Percentiles rank a stretch among this genome's conserved stretches.
Evolutionary conservation across 2,329 filamentous ascomycete genomes (phyloP).

Genomic region (Ophiocordyceps sinensis): DNA sequence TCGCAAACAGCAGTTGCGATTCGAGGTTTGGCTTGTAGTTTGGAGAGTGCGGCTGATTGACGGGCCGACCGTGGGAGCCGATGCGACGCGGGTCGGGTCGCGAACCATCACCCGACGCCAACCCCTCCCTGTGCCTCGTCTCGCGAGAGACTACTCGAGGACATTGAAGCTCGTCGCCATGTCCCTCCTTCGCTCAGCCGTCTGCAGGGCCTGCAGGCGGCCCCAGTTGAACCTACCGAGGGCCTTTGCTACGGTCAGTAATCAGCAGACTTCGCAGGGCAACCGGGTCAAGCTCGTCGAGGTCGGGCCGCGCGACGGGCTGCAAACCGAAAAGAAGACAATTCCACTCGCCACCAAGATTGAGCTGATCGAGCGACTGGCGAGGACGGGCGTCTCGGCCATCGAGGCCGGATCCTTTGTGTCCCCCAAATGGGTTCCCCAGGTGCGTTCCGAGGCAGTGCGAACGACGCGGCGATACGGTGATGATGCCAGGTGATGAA

Average conservation of each 20-base stretch:
- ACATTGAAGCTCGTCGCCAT: constrained; percentile 10
- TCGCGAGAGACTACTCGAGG: not conserved
- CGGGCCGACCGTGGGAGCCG: constrained; percentile 10
- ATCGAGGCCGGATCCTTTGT: constrained; percentile 80
- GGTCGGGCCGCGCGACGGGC: constrained; percentile 72
- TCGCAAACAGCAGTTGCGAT: no score
- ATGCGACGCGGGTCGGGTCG: constrained; percentile 12
- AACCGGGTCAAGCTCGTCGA: constrained; percentile 55
- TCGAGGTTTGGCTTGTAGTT: not conserved
- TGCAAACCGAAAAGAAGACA: constrained; percentile 67
- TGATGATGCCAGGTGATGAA: not conserved
- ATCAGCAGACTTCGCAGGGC: constrained; percentile 15
- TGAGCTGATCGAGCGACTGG: constrained; percentile 56
- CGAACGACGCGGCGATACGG: not conserved
- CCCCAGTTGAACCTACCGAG: constrained; percentile 17
- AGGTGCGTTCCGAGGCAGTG: constrained; percentile 32
- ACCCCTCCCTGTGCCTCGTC: not conserved
- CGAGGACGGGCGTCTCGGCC: constrained; percentile 50
- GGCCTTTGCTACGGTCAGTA: constrained; percentile 25
- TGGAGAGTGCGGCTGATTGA: constrained; percentile 3
- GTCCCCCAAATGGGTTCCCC: constrained; percentile 71
- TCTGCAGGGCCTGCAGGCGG: constrained; percentile 24
- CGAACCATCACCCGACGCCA: not conserved
- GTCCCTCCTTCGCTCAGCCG: constrained; percentile 19
- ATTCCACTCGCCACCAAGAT: constrained; percentile 63